Base-by-base conservation (phyloP, 192 early-diverging fungal species). In the Coemansia sp. region DNA sequence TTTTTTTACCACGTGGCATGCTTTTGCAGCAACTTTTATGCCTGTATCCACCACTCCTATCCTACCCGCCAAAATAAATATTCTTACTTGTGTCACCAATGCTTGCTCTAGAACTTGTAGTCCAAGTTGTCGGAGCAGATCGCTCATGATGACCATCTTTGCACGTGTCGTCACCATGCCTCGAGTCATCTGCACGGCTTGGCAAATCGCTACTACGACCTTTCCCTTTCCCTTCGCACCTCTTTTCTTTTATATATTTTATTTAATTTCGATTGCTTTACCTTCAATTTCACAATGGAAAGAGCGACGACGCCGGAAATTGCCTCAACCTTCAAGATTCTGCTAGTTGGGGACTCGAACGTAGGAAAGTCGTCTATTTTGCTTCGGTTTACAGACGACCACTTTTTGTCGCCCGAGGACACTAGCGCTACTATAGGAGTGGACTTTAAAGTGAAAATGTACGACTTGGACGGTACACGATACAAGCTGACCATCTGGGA, bases 401-500 rank as follows among this genome's bases (percentile, higher is more conserved):
- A 89, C 52, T 99, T 96, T 84, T 81, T 96, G 74, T 90, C 93
- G 34, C 94, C 94, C 39, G 96, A 98, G 62, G 93, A 98, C 76
- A 90, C 90, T 18, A 91, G 90, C 31, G 94, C 96, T 34, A 98
- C 92, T 34, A 92, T 66, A 90, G 96, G 97, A 36, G 98, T 99
- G 27, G 98, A 99, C 78, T 99, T 99, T 78, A 98, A 98, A 78
- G 96, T 98, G 60, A 97, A 94, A 70, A 89, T 92, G 70, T 87
- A 94, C 63, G 88, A 92, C 49, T 82, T 97, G 13, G 92, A 97
- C 64, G 90, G 87, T 69, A 87, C 92, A 58, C 89, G 88, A 69
- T 99, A 97, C 85, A 99, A 99, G 79, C 87, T 99, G 65, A 96
- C 95, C 2, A 97, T 99, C 24, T 85, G 95, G 97, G 98, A 99